These are phyloP conservation scores for Diplodia mutila DNA, from an alignment of 2,329 filamentous ascomycete species.

Conservation along the genomic window DNA sequence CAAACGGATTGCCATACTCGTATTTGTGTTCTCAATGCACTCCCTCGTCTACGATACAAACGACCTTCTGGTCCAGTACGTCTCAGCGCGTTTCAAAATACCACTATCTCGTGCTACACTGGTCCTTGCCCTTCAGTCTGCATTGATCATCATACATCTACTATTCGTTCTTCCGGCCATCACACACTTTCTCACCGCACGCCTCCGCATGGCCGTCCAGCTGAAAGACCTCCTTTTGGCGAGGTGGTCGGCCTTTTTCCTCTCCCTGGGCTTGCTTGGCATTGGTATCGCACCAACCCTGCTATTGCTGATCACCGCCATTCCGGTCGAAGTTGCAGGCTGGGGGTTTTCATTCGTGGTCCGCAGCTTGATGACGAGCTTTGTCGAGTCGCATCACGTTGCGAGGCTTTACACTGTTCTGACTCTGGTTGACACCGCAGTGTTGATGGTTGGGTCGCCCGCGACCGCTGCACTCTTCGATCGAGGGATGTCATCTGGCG, in stretches of 20 bases:
- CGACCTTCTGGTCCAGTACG: constrained; percentile 56
- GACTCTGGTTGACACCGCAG: constrained; percentile 54
- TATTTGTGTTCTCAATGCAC: constrained; percentile 36
- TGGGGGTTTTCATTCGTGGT: constrained; percentile 49
- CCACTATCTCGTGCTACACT: constrained; percentile 44
- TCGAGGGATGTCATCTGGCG: constrained; percentile 52
- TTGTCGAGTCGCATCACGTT: constrained; percentile 59
- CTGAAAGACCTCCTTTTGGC: constrained; percentile 38
- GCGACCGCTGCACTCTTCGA: constrained; percentile 54
- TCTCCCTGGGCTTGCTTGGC: constrained; percentile 35
- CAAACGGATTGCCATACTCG: constrained; percentile 37
- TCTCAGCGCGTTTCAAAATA: constrained; percentile 56
- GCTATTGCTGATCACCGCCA: constrained; percentile 37
- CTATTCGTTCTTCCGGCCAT: constrained; percentile 38
- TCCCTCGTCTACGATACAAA: constrained; percentile 29
- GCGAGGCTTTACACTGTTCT: constrained; percentile 60
- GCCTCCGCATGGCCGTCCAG: constrained; percentile 26
- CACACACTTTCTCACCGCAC: constrained; percentile 30
- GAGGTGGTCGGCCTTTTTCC: constrained; percentile 34
- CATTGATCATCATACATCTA: constrained; percentile 36
- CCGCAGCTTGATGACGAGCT: constrained; percentile 56
- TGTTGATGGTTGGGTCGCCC: constrained; percentile 54
- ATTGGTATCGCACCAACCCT: constrained; percentile 38
- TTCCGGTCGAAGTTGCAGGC: constrained; percentile 54
- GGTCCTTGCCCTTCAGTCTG: constrained; percentile 37